Evolutionary conservation across 371 early-diverging fungal genomes (phyloP), one percentile per base, ranked within the genome.

Genomic region (Mortierella sp.): DNA sequence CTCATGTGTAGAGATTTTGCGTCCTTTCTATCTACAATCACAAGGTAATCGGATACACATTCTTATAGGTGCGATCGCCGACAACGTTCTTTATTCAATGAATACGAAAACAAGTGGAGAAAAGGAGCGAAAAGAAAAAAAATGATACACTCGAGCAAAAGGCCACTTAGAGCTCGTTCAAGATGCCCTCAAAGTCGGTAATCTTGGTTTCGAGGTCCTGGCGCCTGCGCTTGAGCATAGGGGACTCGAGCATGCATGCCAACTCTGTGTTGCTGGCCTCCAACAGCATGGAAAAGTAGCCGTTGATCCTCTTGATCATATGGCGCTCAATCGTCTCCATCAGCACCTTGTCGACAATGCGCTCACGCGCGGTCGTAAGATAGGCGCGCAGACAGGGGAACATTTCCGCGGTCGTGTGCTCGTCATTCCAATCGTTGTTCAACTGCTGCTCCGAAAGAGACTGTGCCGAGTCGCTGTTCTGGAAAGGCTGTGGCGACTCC

Each of bases 241-340:
- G 26, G 10, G 68, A 58, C 26, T 73, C 73, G 47, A 73, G 44
- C 63, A 73, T 73, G 6, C 34, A 34, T 1, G 26, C 40, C 63
- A 73, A 14, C 10, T 66, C 67, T 19, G 4, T 26, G n/a, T 66
- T 45, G 11, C 3, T 55, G 45, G 39, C 61, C 4, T 67, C n/a
- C 24, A 16, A 11, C n/a, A 73, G 4, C 73, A 58, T 66, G 8
- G 31, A 1, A 10, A 61, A 73, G 29, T 61, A 73, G 8, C 16
- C 39, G 7, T 26, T 14, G 22, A 73, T 73, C n/a, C 43, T 67
- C 45, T 41, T 67, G 40, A 67, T 48, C 74, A 73, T 67, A 24
- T 73, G 47, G 48, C 74, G 74, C 61, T 73, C 74, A 37, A 73
- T 67, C 24, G 74, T 73, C 40, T 73, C 61, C 74, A 67, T 67